Base-by-base conservation (phyloP, 371 early-diverging fungal species). In the Batkoa obscura region DNA sequence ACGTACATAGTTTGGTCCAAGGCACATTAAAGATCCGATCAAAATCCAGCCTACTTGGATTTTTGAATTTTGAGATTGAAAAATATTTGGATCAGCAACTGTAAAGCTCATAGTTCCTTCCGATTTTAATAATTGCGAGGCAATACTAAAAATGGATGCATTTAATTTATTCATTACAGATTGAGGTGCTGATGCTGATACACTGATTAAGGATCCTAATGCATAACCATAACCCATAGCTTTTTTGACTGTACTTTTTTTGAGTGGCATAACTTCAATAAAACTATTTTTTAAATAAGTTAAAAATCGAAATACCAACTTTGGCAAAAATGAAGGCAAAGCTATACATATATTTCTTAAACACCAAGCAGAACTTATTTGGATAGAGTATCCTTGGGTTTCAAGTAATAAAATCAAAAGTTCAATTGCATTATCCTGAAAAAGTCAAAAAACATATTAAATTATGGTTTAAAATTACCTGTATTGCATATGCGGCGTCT, bases 21-120 rank as follows among this genome's bases (percentile, higher is more conserved):
- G 68, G 33, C 79, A 71, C 84, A 88, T 85, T 23, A 91, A 64
- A 0, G 81, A 70, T 0, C 83, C 83, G 6, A 89, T 71, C 10
- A 91, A 66, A 4, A 71, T 78, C 89, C 91, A 91, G 0, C 82
- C 88, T 0, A 82, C 80, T 58, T 86, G 83, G 5, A 76, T 58
- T 54, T 85, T 39, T 17, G 55, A 15, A 31, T 17, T 37, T 6
- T 54, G 37, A 38, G 37, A 54, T 33, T 54, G 35, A 31, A 54
- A 54, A 5, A 39, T 31, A 32, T 6, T 43, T 17, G 33, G 84
- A n/a, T 74, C 72, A 47, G 71, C 67, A 3, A 78, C 72, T 33
- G 82, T 69, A 17, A 68, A 66, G 3, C 66, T 58, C 12, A 84
- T 75, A 62, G 64, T 72, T 1, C 72, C 54, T n/a, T 62, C 64